These are phyloP conservation scores for Remersonia thermophila DNA, from an alignment of 2,329 filamentous ascomycete species.

Conservation along the genomic window DNA sequence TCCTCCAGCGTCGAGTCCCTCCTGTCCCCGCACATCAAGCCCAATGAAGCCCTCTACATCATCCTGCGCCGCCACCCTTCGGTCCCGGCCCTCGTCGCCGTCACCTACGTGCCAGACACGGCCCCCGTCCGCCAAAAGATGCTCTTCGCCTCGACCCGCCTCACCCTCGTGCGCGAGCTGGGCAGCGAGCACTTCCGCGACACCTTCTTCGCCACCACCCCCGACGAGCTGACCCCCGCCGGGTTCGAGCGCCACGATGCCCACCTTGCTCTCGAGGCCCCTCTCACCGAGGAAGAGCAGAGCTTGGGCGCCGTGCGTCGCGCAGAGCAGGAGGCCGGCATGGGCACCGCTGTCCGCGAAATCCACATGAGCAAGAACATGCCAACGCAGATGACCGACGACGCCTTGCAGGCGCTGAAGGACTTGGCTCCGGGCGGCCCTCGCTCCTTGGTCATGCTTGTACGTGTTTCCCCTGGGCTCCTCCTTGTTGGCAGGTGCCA, in stretches of 20 bases:
- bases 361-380: slow-evolving; percentile 47
- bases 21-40: slow-evolving; percentile 51
- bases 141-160: slow-evolving; percentile 67
- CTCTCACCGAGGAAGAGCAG: slow-evolving; percentile 68
- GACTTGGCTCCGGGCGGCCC: slow-evolving; percentile 40
- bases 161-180: slow-evolving; percentile 64
- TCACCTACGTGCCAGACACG: slow-evolving; percentile 68
- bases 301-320: slow-evolving; percentile 60
- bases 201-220: slow-evolving; percentile 58
- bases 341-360: slow-evolving; percentile 49
- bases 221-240: slow-evolving; percentile 53
- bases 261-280: slow-evolving; percentile 52
- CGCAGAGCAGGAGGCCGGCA: slow-evolving; percentile 61
- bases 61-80: slow-evolving; percentile 56
- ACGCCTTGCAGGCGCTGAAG: slow-evolving; percentile 52
- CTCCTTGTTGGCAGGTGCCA: no score
- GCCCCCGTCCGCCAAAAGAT: slow-evolving; percentile 78
- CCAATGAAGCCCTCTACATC: slow-evolving; percentile 58
- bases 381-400: slow-evolving; percentile 47
- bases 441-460: slow-evolving; percentile 51
- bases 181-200: slow-evolving; percentile 70
- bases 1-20: slow-evolving; percentile 45
- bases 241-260: slow-evolving; percentile 64
- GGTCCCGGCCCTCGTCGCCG: slow-evolving; percentile 48
- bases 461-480: slow-evolving; percentile 26